A percentile compares a stretch with the other conserved stretches of the same genome.
Conservation (phyloP, 176 grass and related monocot genomes). For the Aegilops speltoides region DNA sequence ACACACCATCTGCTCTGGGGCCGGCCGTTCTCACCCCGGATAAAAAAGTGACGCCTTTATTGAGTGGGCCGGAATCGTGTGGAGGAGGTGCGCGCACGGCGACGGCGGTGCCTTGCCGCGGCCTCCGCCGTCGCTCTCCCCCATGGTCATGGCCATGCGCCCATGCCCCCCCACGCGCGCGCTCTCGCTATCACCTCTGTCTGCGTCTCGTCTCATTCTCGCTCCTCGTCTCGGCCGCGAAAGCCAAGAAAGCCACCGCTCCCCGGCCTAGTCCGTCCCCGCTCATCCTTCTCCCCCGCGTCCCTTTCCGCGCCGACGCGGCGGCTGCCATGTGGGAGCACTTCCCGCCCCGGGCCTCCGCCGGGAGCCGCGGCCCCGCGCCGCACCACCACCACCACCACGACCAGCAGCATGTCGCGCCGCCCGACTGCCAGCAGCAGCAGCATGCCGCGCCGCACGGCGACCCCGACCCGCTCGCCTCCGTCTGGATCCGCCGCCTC, state of each 20-base stretch:
- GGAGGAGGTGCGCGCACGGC: background rate
- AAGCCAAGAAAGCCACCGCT: background rate
- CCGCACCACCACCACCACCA: background rate
- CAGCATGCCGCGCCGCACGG: background rate
- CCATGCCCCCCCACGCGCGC: background rate
- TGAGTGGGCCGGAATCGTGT: background rate
- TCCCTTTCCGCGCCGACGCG: background rate
- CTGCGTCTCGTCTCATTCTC: background rate
- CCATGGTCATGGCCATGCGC: background rate
- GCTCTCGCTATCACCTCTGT: background rate
- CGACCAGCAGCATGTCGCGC: too few species aligned
- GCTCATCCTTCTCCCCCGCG: background rate
- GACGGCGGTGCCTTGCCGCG: background rate
- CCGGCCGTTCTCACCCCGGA: background rate
- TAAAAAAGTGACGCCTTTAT: background rate
- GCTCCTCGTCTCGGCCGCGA: background rate
- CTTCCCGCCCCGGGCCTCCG: conserved; percentile 31
- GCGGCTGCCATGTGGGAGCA: conserved; percentile 38
- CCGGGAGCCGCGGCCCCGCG: conserved; percentile 24
- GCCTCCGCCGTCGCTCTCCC: background rate
- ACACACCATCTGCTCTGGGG: background rate
- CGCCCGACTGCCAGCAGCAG: background rate
- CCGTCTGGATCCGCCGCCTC: conserved; percentile 62
- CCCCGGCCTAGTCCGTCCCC: background rate
- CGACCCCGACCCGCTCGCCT: conserved; percentile 42